A percentile compares a stretch with the other conserved stretches of the same genome.
Conservation (phyloP, 768 basidiomycete genomes). For the Suillus hirtellus region DNA sequence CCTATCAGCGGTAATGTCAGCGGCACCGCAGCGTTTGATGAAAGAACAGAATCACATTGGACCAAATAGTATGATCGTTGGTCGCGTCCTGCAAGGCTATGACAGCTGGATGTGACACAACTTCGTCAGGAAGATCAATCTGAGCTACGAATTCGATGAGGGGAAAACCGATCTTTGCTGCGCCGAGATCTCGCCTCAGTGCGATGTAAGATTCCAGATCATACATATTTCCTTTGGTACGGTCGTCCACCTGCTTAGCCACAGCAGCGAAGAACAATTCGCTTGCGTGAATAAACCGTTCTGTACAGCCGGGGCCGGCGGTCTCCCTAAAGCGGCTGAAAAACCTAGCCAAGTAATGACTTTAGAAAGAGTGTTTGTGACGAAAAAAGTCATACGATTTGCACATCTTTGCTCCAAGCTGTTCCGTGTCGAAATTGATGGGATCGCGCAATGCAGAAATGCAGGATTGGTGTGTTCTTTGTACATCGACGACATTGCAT, state of each 20-base stretch:
- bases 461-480: conserved; percentile 28
- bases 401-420: conserved; percentile 30
- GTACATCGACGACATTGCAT: conserved; percentile 26
- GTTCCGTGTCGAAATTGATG: conserved; percentile 27
- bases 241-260: conserved; percentile 44
- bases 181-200: conserved; percentile 54
- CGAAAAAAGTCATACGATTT: conserved; percentile 32
- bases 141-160: conserved; percentile 54
- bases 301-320: conserved; percentile 39
- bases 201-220: conserved; percentile 53
- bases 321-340: conserved; percentile 38
- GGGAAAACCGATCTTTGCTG: conserved; percentile 49
- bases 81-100: conserved; percentile 45
- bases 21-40: not conserved
- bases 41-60: conserved; percentile 34
- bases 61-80: conserved; percentile 53
- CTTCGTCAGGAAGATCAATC: conserved; percentile 54
- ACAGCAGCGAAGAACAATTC: conserved; percentile 43
- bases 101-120: conserved; percentile 50
- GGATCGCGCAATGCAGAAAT: conserved; percentile 32
- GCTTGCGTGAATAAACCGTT: conserved; percentile 40
- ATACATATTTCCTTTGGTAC: conserved; percentile 35
- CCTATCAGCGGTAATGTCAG: conserved; percentile 39
- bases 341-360: conserved; percentile 28
- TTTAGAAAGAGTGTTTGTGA: not conserved